phyloP scores from a whole-genome alignment of 306 rosid species.

The Cicer arietinum region DNA sequence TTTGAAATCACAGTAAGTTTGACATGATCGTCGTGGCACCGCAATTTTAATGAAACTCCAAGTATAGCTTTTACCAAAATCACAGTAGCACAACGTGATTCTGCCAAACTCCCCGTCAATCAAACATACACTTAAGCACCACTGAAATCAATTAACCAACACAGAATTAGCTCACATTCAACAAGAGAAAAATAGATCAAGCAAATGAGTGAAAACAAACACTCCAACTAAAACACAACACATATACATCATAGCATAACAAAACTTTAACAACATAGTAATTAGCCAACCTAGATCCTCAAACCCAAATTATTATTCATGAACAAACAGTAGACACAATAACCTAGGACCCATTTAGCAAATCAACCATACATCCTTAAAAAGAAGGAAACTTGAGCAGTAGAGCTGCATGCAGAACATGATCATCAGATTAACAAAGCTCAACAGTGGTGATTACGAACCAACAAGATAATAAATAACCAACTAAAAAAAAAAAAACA shows the following conservation, averaged over 20 bases:
- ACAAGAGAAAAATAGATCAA: constrained; percentile 42
- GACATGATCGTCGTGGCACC: no score
- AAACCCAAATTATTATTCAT: constrained; percentile 26
- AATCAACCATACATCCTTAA: constrained; percentile 31
- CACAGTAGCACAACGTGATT: background rate
- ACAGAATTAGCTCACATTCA: constrained; percentile 27
- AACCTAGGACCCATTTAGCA: constrained; percentile 38
- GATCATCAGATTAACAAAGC: constrained; percentile 45
- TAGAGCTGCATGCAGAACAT: constrained; percentile 52
- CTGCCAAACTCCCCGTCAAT: background rate
- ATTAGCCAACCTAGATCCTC: constrained; percentile 30
- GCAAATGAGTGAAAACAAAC: constrained; percentile 37
- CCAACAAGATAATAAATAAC: constrained; percentile 33
- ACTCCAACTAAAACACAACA: background rate
- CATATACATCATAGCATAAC: background rate
- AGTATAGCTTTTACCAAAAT: background rate
- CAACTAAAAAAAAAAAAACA: background rate
- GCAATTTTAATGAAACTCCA: background rate
- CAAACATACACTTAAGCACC: constrained; percentile 24
- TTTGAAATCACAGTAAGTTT: no score
- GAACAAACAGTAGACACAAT: constrained; percentile 33
- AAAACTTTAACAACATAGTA: constrained; percentile 16
- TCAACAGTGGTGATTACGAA: constrained; percentile 12
- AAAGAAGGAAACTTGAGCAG: constrained; percentile 18
- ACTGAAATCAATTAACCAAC: constrained; percentile 16